Evolutionary conservation across 305 asterid genomes (phyloP).

Genomic region (Plantago lanceolata): DNA sequence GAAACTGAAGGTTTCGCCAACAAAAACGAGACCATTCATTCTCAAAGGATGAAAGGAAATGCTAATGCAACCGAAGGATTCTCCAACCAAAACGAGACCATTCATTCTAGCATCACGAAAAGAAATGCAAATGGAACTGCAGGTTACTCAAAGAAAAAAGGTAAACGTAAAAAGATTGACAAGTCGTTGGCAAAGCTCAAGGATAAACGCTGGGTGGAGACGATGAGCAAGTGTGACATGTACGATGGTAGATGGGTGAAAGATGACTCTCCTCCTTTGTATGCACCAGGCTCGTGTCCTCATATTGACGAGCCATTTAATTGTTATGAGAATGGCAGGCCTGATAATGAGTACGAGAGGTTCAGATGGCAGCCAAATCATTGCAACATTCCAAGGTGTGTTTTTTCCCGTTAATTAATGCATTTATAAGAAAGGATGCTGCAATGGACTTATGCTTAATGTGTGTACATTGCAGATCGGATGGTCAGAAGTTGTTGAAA

Average conservation of each 20-base stretch:
- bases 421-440: neutral
- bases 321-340: slow-evolving; percentile 43
- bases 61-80: too few relatives aligned
- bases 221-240: slow-evolving; percentile 39
- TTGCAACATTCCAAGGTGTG: slow-evolving; percentile 43
- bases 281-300: slow-evolving; percentile 47
- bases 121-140: slow-evolving; percentile 14
- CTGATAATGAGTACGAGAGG: slow-evolving; percentile 35
- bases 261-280: slow-evolving; percentile 38
- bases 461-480: slow-evolving; percentile 25
- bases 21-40: too few relatives aligned
- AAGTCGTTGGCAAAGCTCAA: slow-evolving; percentile 4
- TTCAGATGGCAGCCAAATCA: slow-evolving; percentile 48
- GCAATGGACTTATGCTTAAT: neutral
- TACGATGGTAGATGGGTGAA: slow-evolving; percentile 54
- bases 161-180: neutral
- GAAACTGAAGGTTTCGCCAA: too few relatives aligned
- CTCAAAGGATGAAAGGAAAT: too few relatives aligned
- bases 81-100: slow-evolving; percentile 2
- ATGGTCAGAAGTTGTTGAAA: slow-evolving; percentile 31
- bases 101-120: neutral
- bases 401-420: neutral
- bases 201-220: slow-evolving; percentile 28
- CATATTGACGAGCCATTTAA: slow-evolving; percentile 43
- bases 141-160: slow-evolving; percentile 7